Base-by-base conservation (phyloP, 768 basidiomycete genomes). In the Sistotremastrum suecicum region DNA sequence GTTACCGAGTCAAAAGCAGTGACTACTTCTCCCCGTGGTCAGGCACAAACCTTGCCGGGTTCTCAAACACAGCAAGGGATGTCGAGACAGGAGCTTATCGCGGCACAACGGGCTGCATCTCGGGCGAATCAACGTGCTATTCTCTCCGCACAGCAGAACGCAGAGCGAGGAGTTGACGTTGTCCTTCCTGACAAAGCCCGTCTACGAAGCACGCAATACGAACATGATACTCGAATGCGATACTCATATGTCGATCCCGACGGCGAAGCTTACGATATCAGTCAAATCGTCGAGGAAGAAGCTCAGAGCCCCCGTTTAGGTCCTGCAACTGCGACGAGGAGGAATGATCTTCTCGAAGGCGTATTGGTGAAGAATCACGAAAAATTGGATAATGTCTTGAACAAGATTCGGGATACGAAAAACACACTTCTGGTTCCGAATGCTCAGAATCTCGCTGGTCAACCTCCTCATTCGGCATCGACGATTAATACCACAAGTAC, bases 201-300 rank as follows among this genome's bases (percentile, higher is more conserved):
- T 56, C 70, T 98, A 7, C 81, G 94, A 32, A 91, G 88, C 54
- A 79, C 84, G 5, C 70, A 88, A 5, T 78, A 80, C 51, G 76
- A 87, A 20, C 58, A 63, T 4, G 76, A 72, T 37, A 83, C 87
- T 51, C 67, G 70, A 40, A 82, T 90, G 65, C 80, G 92, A 0
- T 99, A 99, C 60, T 95, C 92, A 36, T 97, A 89, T 59, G 83
- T 97, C 37, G 81, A 89, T 50, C 72, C 77, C 3, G 88, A 91
- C 50, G 94, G 91, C 2, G 87, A 87, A 63, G 83, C 83, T 0
- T 84, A 80, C 55, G 94, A 98, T 60, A 89, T 98, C 58, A 90
- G 87, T 55, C 83, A 94, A 51, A 81, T 95, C 42, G 74, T 97
- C 41, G 89, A 92, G 57, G 78, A 86, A 61, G 94, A 94, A 54